Percentiles rank a stretch among this genome's conserved stretches.
These are phyloP conservation scores for Naganishia antarctica DNA, from an alignment of 768 basidiomycete species.

Conservation along the genomic window DNA sequence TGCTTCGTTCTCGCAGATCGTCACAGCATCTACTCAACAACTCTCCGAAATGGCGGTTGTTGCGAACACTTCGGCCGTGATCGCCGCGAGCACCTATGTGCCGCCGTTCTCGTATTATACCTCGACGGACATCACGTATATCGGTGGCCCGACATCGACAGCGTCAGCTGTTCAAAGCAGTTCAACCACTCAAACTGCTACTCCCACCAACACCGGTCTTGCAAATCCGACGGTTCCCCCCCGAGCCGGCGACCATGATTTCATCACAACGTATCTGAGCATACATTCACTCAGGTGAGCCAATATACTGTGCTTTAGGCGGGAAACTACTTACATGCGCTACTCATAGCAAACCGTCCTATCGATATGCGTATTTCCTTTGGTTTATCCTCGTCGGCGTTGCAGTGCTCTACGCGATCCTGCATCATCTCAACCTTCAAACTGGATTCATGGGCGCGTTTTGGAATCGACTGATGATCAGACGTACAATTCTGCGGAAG, in stretches of 20 bases:
- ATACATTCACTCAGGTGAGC: conserved; percentile 48
- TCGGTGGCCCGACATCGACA: conserved; percentile 33
- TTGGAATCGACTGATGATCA: conserved; percentile 61
- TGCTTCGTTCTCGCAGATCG: neutral
- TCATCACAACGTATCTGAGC: conserved; percentile 42
- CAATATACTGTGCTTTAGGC: neutral
- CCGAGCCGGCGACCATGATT: conserved; percentile 40
- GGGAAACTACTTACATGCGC: neutral
- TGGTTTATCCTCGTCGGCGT: conserved; percentile 44
- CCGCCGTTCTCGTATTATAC: conserved; percentile 41
- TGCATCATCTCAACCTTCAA: conserved; percentile 42
- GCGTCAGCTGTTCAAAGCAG: neutral
- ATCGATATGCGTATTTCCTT: conserved; percentile 46
- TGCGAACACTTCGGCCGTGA: conserved; percentile 35
- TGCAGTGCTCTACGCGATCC: conserved; percentile 39
- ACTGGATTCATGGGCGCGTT: conserved; percentile 53
- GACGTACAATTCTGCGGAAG: conserved; percentile 60
- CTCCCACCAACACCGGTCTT: conserved; percentile 26
- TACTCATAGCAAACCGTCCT: conserved; percentile 41
- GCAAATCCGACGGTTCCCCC: conserved; percentile 44
- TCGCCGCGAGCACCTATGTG: conserved; percentile 35
- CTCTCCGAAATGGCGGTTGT: conserved; percentile 37
- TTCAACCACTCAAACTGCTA: conserved; percentile 14
- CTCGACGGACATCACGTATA: conserved; percentile 22
- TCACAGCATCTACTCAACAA: neutral